Evolutionary conservation across 78 protist species (phyloP).

Genomic region (Dictyostelium capitatum): DNA sequence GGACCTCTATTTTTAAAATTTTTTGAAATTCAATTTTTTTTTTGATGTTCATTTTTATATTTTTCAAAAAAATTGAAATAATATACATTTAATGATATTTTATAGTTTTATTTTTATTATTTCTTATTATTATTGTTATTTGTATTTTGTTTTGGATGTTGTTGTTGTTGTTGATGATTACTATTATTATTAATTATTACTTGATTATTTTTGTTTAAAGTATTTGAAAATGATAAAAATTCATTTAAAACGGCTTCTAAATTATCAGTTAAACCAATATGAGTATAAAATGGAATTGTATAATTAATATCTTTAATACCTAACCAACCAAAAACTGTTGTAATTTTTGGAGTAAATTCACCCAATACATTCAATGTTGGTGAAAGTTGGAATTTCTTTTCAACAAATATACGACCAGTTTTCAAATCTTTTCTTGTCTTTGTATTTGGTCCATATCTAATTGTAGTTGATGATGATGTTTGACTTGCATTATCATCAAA

Average conservation of each 20-base stretch:
- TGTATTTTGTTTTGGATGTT: neutral
- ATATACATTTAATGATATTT: too few species aligned
- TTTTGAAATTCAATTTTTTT: too few species aligned
- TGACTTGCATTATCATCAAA: constrained; percentile 6
- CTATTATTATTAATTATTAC: neutral
- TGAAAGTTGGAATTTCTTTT: constrained; percentile 83
- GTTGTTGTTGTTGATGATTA: neutral
- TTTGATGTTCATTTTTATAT: too few species aligned
- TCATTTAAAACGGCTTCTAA: constrained; percentile 29
- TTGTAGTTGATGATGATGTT: neutral
- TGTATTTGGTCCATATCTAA: neutral
- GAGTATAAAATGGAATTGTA: constrained; percentile 79
- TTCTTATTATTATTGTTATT: neutral
- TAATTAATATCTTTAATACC: constrained; percentile 80
- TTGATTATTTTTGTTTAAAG: constrained; percentile 26
- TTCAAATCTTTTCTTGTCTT: constrained; percentile 47
- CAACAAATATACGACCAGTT: constrained; percentile 41
- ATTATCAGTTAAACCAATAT: constrained; percentile 69
- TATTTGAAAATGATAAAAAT: constrained; percentile 18
- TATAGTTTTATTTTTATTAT: neutral
- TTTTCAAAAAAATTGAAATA: too few species aligned
- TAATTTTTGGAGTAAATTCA: constrained; percentile 80
- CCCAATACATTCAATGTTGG: constrained; percentile 82
- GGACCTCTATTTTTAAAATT: too few species aligned
- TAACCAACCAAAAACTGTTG: constrained; percentile 82